These are phyloP conservation scores for Mollisia scopiformis DNA, from an alignment of 2,329 filamentous ascomycete genomes.

Conservation along the genomic window DNA sequence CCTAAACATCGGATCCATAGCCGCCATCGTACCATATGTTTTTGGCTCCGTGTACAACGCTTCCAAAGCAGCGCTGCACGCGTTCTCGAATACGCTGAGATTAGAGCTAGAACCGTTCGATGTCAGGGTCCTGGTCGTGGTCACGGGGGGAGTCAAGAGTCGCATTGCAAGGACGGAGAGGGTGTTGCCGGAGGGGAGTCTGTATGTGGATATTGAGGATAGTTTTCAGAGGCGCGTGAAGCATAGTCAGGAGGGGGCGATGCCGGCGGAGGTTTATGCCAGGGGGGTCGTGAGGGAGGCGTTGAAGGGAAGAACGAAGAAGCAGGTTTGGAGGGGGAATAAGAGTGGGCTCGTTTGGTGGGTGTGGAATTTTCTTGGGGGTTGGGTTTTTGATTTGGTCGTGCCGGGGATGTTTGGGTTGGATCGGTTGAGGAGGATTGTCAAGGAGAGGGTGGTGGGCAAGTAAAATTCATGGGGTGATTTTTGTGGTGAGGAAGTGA, in stretches of 20 bases:
- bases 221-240: constrained; percentile 24
- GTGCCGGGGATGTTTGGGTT: constrained; percentile 33
- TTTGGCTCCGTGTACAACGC: constrained; percentile 92
- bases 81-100: constrained; percentile 27
- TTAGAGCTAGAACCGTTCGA: constrained; percentile 33
- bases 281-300: constrained; percentile 30
- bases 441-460: constrained; percentile 10
- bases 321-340: constrained; percentile 32
- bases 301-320: constrained; percentile 23
- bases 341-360: constrained; percentile 25
- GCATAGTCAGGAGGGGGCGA: constrained; percentile 31
- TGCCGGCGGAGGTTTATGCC: constrained; percentile 29
- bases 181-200: constrained; percentile 16
- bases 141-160: constrained; percentile 30
- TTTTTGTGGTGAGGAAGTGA: background rate
- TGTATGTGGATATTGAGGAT: constrained; percentile 28
- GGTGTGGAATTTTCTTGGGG: constrained; percentile 23
- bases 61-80: constrained; percentile 72
- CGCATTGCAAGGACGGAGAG: constrained; percentile 25
- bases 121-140: constrained; percentile 31
- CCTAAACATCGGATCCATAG: constrained; percentile 33
- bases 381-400: constrained; percentile 30
- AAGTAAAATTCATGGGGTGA: too few relatives aligned
- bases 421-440: constrained; percentile 21
- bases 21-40: constrained; percentile 77